Evolutionary conservation across 2,329 filamentous ascomycete genomes (phyloP).

Genomic region (Curvularia eragrostidis): DNA sequence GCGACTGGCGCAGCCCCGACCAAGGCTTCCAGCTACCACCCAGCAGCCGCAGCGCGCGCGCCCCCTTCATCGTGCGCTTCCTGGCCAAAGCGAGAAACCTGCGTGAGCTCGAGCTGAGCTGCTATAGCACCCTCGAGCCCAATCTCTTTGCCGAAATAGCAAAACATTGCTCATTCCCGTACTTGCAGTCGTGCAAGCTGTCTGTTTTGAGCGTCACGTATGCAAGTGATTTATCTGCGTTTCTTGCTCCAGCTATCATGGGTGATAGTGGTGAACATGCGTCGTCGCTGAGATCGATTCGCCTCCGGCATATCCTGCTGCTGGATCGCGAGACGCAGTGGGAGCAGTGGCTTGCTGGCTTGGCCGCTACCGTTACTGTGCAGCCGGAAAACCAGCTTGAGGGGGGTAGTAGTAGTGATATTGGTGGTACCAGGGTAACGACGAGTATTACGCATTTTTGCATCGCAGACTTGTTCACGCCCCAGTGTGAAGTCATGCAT

Average conservation of each 20-base stretch:
- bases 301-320: slow-evolving; percentile 22
- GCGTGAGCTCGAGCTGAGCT: slow-evolving; percentile 26
- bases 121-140: slow-evolving; percentile 32
- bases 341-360: slow-evolving; percentile 11
- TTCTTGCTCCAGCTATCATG: slow-evolving; percentile 18
- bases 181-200: slow-evolving; percentile 25
- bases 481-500: neutral
- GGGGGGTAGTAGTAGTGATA: too few species aligned
- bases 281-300: slow-evolving; percentile 21
- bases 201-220: slow-evolving; percentile 25
- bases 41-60: neutral
- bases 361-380: slow-evolving; percentile 11
- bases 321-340: slow-evolving; percentile 20
- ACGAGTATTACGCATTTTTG: neutral
- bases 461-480: neutral
- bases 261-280: too few species aligned
- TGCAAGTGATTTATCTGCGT: slow-evolving; percentile 14
- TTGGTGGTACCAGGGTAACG: neutral
- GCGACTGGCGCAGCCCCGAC: slow-evolving; percentile 38
- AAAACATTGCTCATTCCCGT: slow-evolving; percentile 24
- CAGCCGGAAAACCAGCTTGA: neutral
- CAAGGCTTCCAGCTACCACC: slow-evolving; percentile 31
- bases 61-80: slow-evolving; percentile 39
- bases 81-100: slow-evolving; percentile 33
- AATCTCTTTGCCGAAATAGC: slow-evolving; percentile 36